Evolutionary conservation across 805 yeast species (phyloP), one percentile per base, ranked within the genome.

Genomic region (Ogataea angusta): DNA sequence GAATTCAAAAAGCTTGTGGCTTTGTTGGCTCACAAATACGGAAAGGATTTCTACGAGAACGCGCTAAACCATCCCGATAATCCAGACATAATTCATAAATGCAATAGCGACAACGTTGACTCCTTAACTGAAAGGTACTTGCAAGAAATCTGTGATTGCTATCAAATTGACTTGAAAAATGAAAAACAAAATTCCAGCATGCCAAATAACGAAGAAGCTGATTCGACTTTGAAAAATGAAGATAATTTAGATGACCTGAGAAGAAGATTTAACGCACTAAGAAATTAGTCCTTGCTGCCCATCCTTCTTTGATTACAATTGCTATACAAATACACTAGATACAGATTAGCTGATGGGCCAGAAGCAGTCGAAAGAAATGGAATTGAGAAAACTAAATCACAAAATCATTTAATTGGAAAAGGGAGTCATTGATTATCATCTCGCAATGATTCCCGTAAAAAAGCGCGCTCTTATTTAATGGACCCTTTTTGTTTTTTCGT

Each of bases 261-360:
- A 36, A 44, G 56, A 32, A 32, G 66, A 15, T 60, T 61, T 36
- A 54, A 56, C 15, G 62, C 63, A 5, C 47, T 89, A 47, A 85
- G 80, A 47, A 69, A 73, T 39, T 59, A 42, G 15, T 7, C 21
- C 6, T 13, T 19, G 21, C 7, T 19, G 9, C 3, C 21, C 21
- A 19, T 6, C 7, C 9, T 6, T 3, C 21, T 7, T 19, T 19
- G 21, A 7, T 19, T 19, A 7, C 7, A 19, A 19, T 19, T 3
- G 21, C 8, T 6, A 19, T 19, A 19, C 21, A 19, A 6, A 19
- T 7, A 19, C 7, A 19, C 10, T 19, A 39, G 5, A 8, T 27
- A 10, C 15, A 18, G 25, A 22, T 16, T 18, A 24, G n/a, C 19
- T 19, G 15, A 16, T 10, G 8, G 16, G 25, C 6, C 33, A 12